phyloP scores from a whole-genome alignment of 2,329 filamentous ascomycete species.

The Cladosporium sp. region DNA sequence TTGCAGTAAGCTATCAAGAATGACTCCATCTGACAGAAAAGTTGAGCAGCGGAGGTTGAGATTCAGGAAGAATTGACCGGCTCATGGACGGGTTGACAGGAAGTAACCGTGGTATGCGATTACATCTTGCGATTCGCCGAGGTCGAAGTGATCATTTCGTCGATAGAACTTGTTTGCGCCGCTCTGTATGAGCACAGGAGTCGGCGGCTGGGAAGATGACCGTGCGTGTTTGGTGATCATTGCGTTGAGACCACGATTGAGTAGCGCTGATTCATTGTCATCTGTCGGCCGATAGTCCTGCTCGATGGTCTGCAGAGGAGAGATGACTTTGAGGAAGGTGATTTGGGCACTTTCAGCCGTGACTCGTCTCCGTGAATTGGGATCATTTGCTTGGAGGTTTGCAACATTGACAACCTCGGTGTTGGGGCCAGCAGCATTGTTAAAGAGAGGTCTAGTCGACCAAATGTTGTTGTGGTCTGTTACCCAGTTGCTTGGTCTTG shows the following conservation, averaged over 20 bases:
- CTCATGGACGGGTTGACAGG: constrained; percentile 17
- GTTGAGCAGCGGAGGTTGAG: constrained; percentile 21
- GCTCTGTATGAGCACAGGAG: not conserved
- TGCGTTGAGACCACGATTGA: constrained; percentile 16
- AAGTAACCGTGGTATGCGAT: constrained; percentile 15
- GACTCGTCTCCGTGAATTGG: constrained; percentile 2
- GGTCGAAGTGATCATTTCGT: not conserved
- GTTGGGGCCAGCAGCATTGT: no score
- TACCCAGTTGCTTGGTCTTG: constrained; percentile 8
- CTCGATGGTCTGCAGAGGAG: not conserved
- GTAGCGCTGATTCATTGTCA: constrained; percentile 4
- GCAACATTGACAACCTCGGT: no score
- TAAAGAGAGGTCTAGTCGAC: constrained; percentile 10
- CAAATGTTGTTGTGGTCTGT: constrained; percentile 18
- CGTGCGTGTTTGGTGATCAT: constrained; percentile 9
- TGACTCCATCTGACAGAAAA: constrained; percentile 11
- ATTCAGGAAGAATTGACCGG: constrained; percentile 15
- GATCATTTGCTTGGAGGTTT: constrained; percentile 5
- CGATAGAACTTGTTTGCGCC: not conserved
- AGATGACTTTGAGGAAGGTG: not conserved
- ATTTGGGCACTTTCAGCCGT: not conserved
- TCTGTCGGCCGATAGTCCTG: not conserved
- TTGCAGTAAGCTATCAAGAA: no score
- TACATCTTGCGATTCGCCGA: not conserved
- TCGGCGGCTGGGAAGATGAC: not conserved